Evolutionary conservation across 1,284 basidiomycete genomes (phyloP).

Genomic region (Lignosus rhinocerotis): DNA sequence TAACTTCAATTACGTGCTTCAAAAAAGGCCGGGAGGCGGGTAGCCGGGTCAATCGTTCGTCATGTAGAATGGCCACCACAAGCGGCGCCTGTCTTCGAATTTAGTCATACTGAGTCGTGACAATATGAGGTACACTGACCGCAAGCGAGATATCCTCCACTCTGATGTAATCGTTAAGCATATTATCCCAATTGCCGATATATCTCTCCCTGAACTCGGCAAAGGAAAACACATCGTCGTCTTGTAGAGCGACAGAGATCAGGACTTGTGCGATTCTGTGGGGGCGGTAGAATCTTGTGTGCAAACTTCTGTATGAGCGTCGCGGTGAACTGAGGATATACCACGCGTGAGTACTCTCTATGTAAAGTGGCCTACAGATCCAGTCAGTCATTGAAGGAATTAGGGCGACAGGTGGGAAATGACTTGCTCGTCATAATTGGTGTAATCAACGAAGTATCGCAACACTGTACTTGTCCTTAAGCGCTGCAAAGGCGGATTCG

Average conservation of each 20-base stretch:
- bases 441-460: constrained; percentile 39
- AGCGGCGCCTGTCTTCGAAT: background rate
- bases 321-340: constrained; percentile 57
- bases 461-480: constrained; percentile 39
- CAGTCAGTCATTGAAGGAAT: background rate
- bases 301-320: constrained; percentile 44
- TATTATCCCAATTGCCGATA: constrained; percentile 15
- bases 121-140: constrained; percentile 6
- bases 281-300: constrained; percentile 48
- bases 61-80: background rate
- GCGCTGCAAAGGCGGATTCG: constrained; percentile 26
- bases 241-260: constrained; percentile 27
- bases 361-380: constrained; percentile 51
- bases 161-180: constrained; percentile 5
- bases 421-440: constrained; percentile 39
- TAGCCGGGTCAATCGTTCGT: background rate
- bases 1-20: background rate
- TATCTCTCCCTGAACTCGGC: constrained; percentile 15
- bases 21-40: background rate
- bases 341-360: constrained; percentile 61
- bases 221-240: constrained; percentile 12
- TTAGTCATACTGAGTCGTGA: no score
- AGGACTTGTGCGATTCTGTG: constrained; percentile 50
- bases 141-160: constrained; percentile 13
- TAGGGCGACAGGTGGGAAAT: background rate